A percentile compares a stretch with the other conserved stretches of the same genome.
These are phyloP conservation scores for Pseudozyma flocculosa DNA, from an alignment of 1,284 basidiomycete genomes.

Conservation along the genomic window DNA sequence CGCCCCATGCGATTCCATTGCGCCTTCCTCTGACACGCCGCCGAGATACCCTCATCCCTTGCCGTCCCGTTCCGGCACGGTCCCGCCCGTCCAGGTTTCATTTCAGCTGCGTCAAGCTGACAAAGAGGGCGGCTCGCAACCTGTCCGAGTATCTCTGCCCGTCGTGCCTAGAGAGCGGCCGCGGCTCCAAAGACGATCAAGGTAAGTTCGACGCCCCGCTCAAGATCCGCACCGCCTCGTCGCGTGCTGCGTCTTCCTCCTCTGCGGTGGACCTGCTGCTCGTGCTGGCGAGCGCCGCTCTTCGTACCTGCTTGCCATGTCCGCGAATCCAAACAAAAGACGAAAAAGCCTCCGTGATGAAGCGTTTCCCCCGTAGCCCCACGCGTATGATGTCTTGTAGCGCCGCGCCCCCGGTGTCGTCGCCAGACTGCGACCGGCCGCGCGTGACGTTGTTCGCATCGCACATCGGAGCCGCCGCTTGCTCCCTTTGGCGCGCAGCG, in stretches of 20 bases:
- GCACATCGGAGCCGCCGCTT: no score
- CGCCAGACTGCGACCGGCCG: no score
- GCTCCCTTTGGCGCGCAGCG: no score
- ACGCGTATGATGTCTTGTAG: no score
- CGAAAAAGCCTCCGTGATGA: slow-evolving; percentile 12
- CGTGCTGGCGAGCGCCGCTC: not conserved
- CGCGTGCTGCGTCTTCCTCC: not conserved
- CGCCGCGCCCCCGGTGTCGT: no score
- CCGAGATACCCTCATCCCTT: no score
- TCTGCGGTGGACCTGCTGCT: slow-evolving; percentile 1
- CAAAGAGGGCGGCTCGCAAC: slow-evolving; percentile 42
- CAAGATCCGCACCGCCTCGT: not conserved
- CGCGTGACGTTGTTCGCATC: no score
- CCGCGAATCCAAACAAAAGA: slow-evolving; percentile 7
- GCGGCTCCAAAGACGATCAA: slow-evolving; percentile 1
- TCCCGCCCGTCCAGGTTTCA: slow-evolving; percentile 55
- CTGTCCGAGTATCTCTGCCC: slow-evolving; percentile 49
- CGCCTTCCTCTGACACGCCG: no score
- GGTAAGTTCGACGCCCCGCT: slow-evolving; percentile 33
- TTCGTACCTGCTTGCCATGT: not conserved
- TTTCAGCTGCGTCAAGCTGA: slow-evolving; percentile 49
- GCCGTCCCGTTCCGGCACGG: no score
- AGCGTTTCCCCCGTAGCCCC: not conserved
- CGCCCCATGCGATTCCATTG: no score
- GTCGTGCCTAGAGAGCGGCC: slow-evolving; percentile 13